These are phyloP conservation scores for Bacidia gigantensis DNA, from an alignment of 495 filamentous ascomycete genomes.

Conservation along the genomic window DNA sequence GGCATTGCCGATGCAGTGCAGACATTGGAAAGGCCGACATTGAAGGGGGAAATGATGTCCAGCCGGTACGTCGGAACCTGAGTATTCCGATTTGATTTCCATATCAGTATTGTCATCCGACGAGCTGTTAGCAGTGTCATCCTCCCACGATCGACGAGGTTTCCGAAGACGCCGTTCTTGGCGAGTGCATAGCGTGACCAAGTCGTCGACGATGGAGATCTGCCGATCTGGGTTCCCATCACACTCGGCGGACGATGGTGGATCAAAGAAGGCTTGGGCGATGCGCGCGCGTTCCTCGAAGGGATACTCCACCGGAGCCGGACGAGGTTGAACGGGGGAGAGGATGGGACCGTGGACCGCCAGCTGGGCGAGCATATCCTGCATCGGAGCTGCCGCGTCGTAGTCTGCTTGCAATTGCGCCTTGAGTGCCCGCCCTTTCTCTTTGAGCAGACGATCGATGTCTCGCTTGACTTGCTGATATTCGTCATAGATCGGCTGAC, in stretches of 20 bases:
- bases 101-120: neutral
- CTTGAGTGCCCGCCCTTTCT: conserved; percentile 1
- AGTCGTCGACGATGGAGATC: conserved; percentile 4
- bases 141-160: neutral
- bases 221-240: neutral
- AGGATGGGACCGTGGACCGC: neutral
- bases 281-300: conserved; percentile 1
- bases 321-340: neutral
- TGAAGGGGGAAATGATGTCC: conserved; percentile 17
- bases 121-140: neutral
- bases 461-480: conserved; percentile 5
- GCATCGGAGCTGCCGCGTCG: conserved; percentile 3
- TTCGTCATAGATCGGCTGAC: conserved; percentile 7
- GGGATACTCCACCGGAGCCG: neutral
- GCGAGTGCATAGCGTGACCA: conserved; percentile 4
- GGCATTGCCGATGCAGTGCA: conserved; percentile 17
- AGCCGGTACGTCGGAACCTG: conserved; percentile 2
- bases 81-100: neutral
- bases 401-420: conserved; percentile 7
- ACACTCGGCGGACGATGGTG: neutral
- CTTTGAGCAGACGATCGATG: conserved; percentile 3
- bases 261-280: neutral
- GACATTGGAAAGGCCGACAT: conserved; percentile 4
- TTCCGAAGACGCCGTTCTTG: conserved; percentile 5
- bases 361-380: neutral